Conservation (phyloP, 2,329 filamentous ascomycete genomes). For the Aspergillus ustus region DNA sequence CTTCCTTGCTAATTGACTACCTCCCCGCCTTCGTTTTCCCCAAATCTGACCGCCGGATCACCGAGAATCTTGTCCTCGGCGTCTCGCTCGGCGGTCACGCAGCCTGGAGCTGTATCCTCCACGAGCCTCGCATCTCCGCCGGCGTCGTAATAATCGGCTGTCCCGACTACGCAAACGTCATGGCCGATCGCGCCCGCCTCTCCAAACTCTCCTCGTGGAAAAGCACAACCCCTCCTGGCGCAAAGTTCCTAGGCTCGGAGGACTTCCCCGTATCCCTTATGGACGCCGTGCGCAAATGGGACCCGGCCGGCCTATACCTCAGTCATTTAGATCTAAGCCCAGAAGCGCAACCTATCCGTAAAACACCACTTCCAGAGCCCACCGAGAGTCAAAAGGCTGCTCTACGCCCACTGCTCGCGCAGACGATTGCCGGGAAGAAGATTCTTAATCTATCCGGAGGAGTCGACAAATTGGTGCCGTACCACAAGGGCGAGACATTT, state of each 20-base stretch:
- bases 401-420: slow-evolving; percentile 49
- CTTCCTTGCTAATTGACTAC: slow-evolving; percentile 74
- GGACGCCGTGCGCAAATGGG: slow-evolving; percentile 64
- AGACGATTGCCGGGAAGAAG: slow-evolving; percentile 54
- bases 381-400: slow-evolving; percentile 49
- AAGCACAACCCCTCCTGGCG: slow-evolving; percentile 58
- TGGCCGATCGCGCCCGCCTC: slow-evolving; percentile 76
- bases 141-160: slow-evolving; percentile 84
- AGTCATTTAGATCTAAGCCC: slow-evolving; percentile 45
- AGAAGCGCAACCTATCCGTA: slow-evolving; percentile 32
- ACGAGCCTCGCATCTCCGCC: slow-evolving; percentile 77
- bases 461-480: slow-evolving; percentile 65
- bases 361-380: slow-evolving; percentile 40
- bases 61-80: slow-evolving; percentile 75
- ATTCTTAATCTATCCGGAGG: slow-evolving; percentile 60
- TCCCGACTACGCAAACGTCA: slow-evolving; percentile 81
- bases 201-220: slow-evolving; percentile 69
- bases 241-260: slow-evolving; percentile 72
- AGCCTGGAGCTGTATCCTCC: slow-evolving; percentile 80
- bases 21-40: slow-evolving; percentile 76
- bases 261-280: slow-evolving; percentile 77
- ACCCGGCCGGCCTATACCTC: slow-evolving; percentile 78
- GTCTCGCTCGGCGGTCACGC: slow-evolving; percentile 87
- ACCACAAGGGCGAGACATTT: slow-evolving; percentile 60
- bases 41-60: slow-evolving; percentile 51